Conservation (phyloP, 139 green algal genomes). For the Haematococcus lacustris region DNA sequence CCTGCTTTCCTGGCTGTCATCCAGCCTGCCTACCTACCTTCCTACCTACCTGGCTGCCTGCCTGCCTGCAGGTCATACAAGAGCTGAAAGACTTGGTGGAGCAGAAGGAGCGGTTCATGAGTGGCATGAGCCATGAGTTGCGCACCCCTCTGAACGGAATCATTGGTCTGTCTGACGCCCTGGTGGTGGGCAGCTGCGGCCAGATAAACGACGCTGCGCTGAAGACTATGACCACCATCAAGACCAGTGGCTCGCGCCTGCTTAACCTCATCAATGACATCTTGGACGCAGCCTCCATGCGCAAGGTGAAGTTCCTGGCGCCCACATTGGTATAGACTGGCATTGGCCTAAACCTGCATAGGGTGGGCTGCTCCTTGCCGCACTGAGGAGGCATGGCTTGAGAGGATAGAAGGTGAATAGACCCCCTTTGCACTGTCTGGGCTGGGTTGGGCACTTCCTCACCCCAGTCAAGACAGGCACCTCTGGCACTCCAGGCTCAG, state of each 20-base stretch:
- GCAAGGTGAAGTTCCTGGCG: too few species aligned
- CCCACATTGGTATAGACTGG: too few species aligned
- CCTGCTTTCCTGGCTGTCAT: not conserved
- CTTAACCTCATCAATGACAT: slow-evolving; percentile 51
- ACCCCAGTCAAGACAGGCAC: too few species aligned
- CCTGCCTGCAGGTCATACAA: slow-evolving; percentile 33
- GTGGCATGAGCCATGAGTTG: slow-evolving; percentile 41
- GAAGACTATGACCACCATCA: slow-evolving; percentile 40
- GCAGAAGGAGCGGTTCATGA: slow-evolving; percentile 60
- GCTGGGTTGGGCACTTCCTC: too few species aligned
- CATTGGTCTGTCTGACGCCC: slow-evolving; percentile 41
- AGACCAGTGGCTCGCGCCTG: slow-evolving; percentile 32
- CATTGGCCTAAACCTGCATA: too few species aligned
- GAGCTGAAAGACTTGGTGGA: slow-evolving; percentile 45
- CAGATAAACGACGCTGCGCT: slow-evolving; percentile 5
- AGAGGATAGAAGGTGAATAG: too few species aligned
- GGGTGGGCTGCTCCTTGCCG: too few species aligned
- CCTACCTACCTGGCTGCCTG: not conserved
- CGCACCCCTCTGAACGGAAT: slow-evolving; percentile 58
- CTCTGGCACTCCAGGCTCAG: too few species aligned
- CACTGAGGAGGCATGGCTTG: too few species aligned
- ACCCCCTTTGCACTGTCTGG: too few species aligned
- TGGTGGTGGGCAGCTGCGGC: slow-evolving; percentile 29
- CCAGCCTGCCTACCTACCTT: not conserved
- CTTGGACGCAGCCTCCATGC: slow-evolving; percentile 37